A percentile compares a stretch with the other conserved stretches of the same genome.
These are phyloP conservation scores for Kalaharituber pfeilii DNA, from an alignment of 2,329 filamentous ascomycete genomes.

Conservation along the genomic window DNA sequence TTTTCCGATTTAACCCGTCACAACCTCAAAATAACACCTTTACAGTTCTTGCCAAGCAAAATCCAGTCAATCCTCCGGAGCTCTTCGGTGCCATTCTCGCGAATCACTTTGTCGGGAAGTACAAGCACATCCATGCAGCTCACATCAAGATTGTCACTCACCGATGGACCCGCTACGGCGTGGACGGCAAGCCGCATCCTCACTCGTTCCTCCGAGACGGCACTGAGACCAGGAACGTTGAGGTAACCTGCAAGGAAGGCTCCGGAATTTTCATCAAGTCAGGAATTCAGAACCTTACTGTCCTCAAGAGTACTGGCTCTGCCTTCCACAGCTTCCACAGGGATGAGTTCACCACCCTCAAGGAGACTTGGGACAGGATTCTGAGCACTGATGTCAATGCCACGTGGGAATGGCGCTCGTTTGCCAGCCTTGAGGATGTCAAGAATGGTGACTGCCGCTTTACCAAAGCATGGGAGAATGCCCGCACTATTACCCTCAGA, in stretches of 20 bases:
- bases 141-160: constrained; percentile 70
- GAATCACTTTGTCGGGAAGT: constrained; percentile 73
- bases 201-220: constrained; percentile 90
- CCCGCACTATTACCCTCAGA: constrained; percentile 73
- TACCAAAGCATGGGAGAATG: constrained; percentile 58
- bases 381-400: constrained; percentile 84
- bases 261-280: constrained; percentile 60
- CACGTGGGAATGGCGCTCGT: constrained; percentile 66
- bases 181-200: constrained; percentile 80
- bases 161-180: constrained; percentile 74
- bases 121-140: constrained; percentile 71
- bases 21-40: constrained; percentile 27
- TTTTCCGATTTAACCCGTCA: constrained; percentile 12
- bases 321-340: constrained; percentile 88
- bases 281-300: constrained; percentile 62
- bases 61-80: constrained; percentile 83
- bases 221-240: constrained; percentile 67
- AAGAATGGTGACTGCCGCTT: constrained; percentile 48
- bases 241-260: constrained; percentile 49
- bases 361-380: constrained; percentile 87
- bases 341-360: constrained; percentile 81
- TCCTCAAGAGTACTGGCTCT: constrained; percentile 91
- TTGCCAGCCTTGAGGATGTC: constrained; percentile 50
- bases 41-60: constrained; percentile 84
- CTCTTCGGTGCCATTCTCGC: constrained; percentile 73